A percentile compares a stretch with the other conserved stretches of the same genome.
Evolutionary conservation across 73 alveolate genomes (phyloP).

Genomic region (Paramecium bursaria): DNA sequence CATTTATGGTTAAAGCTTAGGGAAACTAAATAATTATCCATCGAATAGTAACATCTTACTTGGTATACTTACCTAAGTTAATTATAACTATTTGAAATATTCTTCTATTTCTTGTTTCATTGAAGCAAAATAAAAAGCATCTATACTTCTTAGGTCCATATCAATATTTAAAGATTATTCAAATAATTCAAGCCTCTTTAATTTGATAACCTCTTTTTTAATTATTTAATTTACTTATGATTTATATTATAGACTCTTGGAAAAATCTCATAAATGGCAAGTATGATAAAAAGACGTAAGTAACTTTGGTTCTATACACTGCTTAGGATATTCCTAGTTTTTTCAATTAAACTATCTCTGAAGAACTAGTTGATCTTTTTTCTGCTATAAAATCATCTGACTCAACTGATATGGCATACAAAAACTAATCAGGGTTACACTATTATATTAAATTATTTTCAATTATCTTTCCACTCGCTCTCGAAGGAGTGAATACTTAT

Average conservation of each 20-base stretch:
- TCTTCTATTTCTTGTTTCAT: slow-evolving; percentile 8
- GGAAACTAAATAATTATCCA: slow-evolving; percentile 6
- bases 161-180: neutral
- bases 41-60: neutral
- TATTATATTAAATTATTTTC: slow-evolving; percentile 1
- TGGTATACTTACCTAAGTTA: neutral
- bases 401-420: slow-evolving; percentile 14
- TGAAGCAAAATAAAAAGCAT: slow-evolving; percentile 14
- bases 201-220: neutral
- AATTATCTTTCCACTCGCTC: slow-evolving; percentile 9
- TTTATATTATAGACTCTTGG: neutral
- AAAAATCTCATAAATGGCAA: slow-evolving; percentile 21
- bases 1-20: neutral
- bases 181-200: neutral
- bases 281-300: slow-evolving; percentile 20
- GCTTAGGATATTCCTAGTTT: slow-evolving; percentile 4
- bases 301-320: neutral
- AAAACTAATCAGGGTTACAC: slow-evolving; percentile 28
- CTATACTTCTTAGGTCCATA: slow-evolving; percentile 1
- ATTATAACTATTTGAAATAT: slow-evolving; percentile 22
- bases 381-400: slow-evolving; percentile 23
- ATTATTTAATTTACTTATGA: neutral
- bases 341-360: slow-evolving; percentile 10
- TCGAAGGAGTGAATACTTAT: slow-evolving; percentile 42
- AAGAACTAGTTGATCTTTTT: slow-evolving; percentile 1